These are phyloP conservation scores for Neonectria punicea DNA, from an alignment of 2,329 filamentous ascomycete genomes.

Conservation along the genomic window DNA sequence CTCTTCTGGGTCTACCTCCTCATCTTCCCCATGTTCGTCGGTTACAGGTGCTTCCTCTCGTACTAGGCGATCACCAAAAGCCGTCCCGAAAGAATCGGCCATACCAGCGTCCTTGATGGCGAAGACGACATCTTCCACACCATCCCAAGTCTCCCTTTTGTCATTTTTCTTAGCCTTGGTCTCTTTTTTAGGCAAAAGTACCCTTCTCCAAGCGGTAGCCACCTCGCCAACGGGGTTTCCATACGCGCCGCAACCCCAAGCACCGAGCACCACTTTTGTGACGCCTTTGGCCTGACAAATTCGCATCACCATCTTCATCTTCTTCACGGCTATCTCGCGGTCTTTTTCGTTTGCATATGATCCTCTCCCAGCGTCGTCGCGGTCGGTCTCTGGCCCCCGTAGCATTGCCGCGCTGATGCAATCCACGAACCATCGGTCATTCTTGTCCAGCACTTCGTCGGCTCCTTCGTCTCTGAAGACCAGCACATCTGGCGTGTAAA, in stretches of 20 bases:
- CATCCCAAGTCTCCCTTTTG: slow-evolving; percentile 33
- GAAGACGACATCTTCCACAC: slow-evolving; percentile 62
- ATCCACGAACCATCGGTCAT: slow-evolving; percentile 68
- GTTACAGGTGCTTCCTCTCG: background rate
- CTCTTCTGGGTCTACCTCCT: slow-evolving; percentile 12
- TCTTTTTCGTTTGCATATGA: slow-evolving; percentile 59
- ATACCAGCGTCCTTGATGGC: slow-evolving; percentile 64
- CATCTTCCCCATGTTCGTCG: background rate
- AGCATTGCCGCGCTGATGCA: slow-evolving; percentile 68
- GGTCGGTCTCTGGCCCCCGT: slow-evolving; percentile 63
- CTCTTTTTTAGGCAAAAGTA: slow-evolving; percentile 36
- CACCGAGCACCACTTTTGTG: slow-evolving; percentile 65
- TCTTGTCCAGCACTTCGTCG: slow-evolving; percentile 51
- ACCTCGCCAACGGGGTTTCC: slow-evolving; percentile 70
- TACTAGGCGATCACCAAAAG: slow-evolving; percentile 53
- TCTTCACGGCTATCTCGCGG: slow-evolving; percentile 59
- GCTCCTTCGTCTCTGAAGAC: slow-evolving; percentile 60
- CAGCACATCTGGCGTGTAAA: slow-evolving; percentile 68
- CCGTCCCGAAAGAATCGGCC: slow-evolving; percentile 61
- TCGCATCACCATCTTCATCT: slow-evolving; percentile 68
- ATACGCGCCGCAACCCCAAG: slow-evolving; percentile 73
- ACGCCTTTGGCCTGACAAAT: slow-evolving; percentile 59
- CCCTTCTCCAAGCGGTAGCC: slow-evolving; percentile 61
- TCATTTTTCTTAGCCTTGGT: slow-evolving; percentile 28
- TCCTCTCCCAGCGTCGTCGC: slow-evolving; percentile 44